These are phyloP conservation scores for Russula lepida DNA, from an alignment of 768 basidiomycete species.

Conservation along the genomic window DNA sequence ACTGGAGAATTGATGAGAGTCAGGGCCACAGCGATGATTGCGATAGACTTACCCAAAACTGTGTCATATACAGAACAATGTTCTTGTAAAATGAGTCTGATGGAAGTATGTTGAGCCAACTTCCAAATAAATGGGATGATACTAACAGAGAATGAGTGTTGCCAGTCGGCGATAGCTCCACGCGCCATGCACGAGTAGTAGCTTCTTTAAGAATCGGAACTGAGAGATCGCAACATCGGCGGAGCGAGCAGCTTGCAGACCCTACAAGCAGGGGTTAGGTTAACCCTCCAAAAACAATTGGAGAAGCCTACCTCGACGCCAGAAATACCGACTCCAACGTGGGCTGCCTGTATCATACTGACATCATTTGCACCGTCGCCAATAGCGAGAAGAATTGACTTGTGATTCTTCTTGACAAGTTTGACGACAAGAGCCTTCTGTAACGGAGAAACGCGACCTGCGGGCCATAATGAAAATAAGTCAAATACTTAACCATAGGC, in stretches of 20 bases:
- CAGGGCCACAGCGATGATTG: slow-evolving; percentile 13
- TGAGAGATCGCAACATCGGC: slow-evolving; percentile 98
- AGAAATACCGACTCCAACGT: slow-evolving; percentile 95
- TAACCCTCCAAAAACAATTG: background rate
- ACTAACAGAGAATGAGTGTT: slow-evolving; percentile 90
- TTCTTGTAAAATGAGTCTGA: slow-evolving; percentile 99
- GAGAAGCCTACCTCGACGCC: slow-evolving; percentile 69
- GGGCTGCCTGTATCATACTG: slow-evolving; percentile 98
- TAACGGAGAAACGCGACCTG: slow-evolving; percentile 92
- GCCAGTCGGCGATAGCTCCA: slow-evolving; percentile 97
- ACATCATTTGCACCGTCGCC: slow-evolving; percentile 99
- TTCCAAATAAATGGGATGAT: background rate
- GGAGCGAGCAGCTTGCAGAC: slow-evolving; percentile 95
- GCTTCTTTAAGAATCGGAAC: slow-evolving; percentile 90
- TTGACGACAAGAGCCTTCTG: slow-evolving; percentile 98
- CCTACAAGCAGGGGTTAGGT: slow-evolving; percentile 37
- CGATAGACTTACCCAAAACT: slow-evolving; percentile 74
- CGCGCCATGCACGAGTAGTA: slow-evolving; percentile 92
- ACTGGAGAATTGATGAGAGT: slow-evolving; percentile 41
- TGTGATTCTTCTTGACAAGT: slow-evolving; percentile 95
- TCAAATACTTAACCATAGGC: background rate
- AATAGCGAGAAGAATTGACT: slow-evolving; percentile 89
- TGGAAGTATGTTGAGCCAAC: slow-evolving; percentile 1
- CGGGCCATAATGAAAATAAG: slow-evolving; percentile 1
- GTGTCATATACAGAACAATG: slow-evolving; percentile 95